phyloP scores from a whole-genome alignment of 163 green algal species.

The Scenedesmus sp. region DNA sequence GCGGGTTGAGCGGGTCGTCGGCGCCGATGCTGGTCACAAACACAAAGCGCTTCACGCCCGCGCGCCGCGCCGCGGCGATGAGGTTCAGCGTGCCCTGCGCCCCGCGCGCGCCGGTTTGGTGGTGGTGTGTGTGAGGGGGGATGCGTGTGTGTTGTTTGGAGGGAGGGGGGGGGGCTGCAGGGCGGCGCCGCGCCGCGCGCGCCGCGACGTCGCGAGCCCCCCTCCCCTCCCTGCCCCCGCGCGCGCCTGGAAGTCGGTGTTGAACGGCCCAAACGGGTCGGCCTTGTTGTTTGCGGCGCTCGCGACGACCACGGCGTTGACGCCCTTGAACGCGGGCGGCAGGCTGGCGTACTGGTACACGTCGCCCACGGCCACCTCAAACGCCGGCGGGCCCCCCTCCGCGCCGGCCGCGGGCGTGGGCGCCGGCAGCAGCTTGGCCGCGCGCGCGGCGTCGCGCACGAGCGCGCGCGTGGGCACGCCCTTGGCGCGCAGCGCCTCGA shows the following conservation, averaged over 20 bases:
- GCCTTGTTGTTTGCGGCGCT: slow-evolving; percentile 65
- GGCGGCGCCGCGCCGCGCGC: not conserved
- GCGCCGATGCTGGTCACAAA: slow-evolving; percentile 65
- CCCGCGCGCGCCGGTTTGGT: not conserved
- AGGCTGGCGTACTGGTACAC: slow-evolving; percentile 59
- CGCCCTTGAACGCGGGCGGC: slow-evolving; percentile 55
- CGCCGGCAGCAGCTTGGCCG: slow-evolving; percentile 7
- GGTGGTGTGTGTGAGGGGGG: not conserved
- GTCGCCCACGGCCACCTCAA: slow-evolving; percentile 29
- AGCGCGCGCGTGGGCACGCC: slow-evolving; percentile 70
- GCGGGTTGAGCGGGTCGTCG: slow-evolving; percentile 81
- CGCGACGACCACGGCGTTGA: slow-evolving; percentile 71
- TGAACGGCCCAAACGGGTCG: slow-evolving; percentile 82
- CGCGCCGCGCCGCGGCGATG: slow-evolving; percentile 69
- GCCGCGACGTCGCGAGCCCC: too few relatives aligned
- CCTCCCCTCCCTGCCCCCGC: too few relatives aligned
- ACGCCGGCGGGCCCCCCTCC: not conserved
- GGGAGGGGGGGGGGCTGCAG: not conserved
- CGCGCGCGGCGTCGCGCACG: slow-evolving; percentile 57
- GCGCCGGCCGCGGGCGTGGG: not conserved
- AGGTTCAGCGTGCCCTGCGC: slow-evolving; percentile 81
- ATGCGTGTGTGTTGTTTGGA: not conserved
- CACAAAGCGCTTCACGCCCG: slow-evolving; percentile 69
- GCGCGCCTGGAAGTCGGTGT: slow-evolving; percentile 70
- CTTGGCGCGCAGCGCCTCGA: slow-evolving; percentile 53